Percentiles rank a stretch among this genome's conserved stretches.
Conservation (phyloP, 108 stramenopile genomes). For the Craspedostauros australis region DNA sequence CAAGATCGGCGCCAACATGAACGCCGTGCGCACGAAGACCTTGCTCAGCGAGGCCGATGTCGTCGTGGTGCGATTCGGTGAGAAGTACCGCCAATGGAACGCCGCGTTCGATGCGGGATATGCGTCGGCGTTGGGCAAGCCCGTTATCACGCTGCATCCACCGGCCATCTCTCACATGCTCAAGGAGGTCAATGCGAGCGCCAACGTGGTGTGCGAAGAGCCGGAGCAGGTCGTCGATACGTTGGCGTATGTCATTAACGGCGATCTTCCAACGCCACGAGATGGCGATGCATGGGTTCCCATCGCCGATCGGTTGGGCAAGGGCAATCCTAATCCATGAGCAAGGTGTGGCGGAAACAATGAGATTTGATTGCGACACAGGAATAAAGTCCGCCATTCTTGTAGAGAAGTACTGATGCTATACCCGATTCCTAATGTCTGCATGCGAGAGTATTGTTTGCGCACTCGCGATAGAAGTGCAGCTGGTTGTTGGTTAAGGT, state of each 20-base stretch:
- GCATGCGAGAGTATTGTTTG: too few relatives aligned
- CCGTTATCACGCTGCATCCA: constrained; percentile 78
- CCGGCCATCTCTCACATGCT: constrained; percentile 80
- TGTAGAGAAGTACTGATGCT: too few relatives aligned
- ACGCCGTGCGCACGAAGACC: constrained; percentile 71
- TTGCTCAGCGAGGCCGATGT: constrained; percentile 71
- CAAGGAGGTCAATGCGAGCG: constrained; percentile 81
- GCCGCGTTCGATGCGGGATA: constrained; percentile 86
- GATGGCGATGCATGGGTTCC: constrained; percentile 70
- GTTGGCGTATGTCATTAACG: constrained; percentile 74
- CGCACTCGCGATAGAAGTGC: too few relatives aligned
- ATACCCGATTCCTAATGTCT: too few relatives aligned
- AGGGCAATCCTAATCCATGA: constrained; percentile 83
- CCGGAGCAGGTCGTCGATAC: constrained; percentile 77
- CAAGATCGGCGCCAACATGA: constrained; percentile 73
- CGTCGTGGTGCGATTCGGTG: constrained; percentile 84
- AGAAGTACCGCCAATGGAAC: constrained; percentile 87
- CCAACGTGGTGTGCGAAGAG: constrained; percentile 69
- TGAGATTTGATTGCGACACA: too few relatives aligned
- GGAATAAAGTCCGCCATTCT: too few relatives aligned
- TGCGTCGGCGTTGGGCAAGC: constrained; percentile 68
- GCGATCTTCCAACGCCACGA: constrained; percentile 63
- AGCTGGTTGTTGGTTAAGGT: too few relatives aligned
- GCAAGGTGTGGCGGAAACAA: too few relatives aligned
- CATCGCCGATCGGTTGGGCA: constrained; percentile 74